phyloP scores from a whole-genome alignment of 2,329 filamentous ascomycete species.

The Chaetomiaceae sp. region DNA sequence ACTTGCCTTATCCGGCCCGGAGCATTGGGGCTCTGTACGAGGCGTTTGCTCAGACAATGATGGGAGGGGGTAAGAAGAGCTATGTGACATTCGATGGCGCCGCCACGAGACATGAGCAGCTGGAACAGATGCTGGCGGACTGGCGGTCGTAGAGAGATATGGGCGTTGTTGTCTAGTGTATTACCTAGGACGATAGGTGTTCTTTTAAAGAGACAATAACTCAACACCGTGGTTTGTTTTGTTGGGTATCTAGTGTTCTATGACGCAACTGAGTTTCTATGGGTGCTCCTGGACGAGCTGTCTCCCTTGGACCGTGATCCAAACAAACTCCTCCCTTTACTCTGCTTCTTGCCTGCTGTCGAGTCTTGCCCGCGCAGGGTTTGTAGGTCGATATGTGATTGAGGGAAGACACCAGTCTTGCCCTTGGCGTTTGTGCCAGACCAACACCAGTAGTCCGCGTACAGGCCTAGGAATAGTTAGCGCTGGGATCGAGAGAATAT shows the following conservation, averaged over 20 bases:
- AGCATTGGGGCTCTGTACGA: slow-evolving; percentile 56
- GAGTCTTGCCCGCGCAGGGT: slow-evolving; percentile 10
- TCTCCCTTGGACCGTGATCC: slow-evolving; percentile 2
- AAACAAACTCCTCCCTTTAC: slow-evolving; percentile 5
- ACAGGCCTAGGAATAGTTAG: slow-evolving; percentile 21
- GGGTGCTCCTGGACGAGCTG: neutral
- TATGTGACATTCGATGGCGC: slow-evolving; percentile 41
- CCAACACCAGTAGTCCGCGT: slow-evolving; percentile 37
- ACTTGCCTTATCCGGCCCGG: slow-evolving; percentile 40
- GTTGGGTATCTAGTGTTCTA: neutral
- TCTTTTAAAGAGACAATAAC: neutral
- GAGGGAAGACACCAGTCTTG: slow-evolving; percentile 34
- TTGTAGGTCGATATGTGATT: slow-evolving; percentile 18
- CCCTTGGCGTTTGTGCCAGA: slow-evolving; percentile 35
- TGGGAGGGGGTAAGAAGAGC: slow-evolving; percentile 20
- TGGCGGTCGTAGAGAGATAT: slow-evolving; percentile 18
- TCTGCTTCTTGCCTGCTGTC: slow-evolving; percentile 1
- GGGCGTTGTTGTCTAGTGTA: neutral
- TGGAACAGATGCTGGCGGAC: slow-evolving; percentile 34
- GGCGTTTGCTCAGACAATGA: slow-evolving; percentile 38
- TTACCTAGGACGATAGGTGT: neutral
- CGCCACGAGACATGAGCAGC: slow-evolving; percentile 43
- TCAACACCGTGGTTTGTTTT: too few relatives aligned
- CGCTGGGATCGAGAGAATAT: too few relatives aligned
- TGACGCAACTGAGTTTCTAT: slow-evolving; percentile 2